phyloP scores from a whole-genome alignment of 2,329 filamentous ascomycete species.

The Calonectria multiphialidica region DNA sequence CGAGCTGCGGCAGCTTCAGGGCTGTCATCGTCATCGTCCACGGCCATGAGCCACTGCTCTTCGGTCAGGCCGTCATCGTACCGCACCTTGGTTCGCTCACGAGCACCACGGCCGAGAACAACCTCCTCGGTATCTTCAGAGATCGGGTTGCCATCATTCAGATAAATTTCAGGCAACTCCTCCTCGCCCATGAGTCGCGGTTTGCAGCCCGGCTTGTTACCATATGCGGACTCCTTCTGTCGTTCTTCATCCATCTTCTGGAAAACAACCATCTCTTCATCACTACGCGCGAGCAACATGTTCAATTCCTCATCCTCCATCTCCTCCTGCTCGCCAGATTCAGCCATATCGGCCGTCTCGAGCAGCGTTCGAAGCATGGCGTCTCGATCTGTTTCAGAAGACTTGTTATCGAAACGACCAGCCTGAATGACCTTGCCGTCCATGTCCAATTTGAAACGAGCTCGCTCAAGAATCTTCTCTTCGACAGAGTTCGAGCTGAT shows the following conservation, averaged over 20 bases:
- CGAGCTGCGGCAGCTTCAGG: conserved; percentile 93
- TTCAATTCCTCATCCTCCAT: conserved; percentile 99
- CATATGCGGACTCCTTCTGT: conserved; percentile 75
- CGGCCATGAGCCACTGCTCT: conserved; percentile 98
- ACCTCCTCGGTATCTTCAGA: conserved; percentile 83
- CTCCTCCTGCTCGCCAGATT: conserved; percentile 85
- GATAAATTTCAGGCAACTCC: conserved; percentile 94
- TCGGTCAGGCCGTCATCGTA: conserved; percentile 98
- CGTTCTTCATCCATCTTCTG: conserved; percentile 86
- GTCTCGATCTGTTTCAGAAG: conserved; percentile 97
- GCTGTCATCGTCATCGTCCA: conserved; percentile 95
- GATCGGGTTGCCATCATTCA: conserved; percentile 86
- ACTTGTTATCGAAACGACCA: conserved; percentile 99
- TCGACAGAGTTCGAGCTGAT: conserved; percentile 98
- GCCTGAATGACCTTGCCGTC: conserved; percentile 99
- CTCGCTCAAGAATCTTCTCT: conserved; percentile 97
- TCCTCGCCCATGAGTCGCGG: conserved; percentile 88
- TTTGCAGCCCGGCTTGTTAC: conserved; percentile 72
- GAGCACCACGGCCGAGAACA: conserved; percentile 85
- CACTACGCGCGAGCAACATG: conserved; percentile 89
- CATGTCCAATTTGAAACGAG: conserved; percentile 98
- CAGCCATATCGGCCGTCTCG: conserved; percentile 81
- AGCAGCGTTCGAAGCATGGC: conserved; percentile 94
- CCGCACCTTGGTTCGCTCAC: conserved; percentile 92
- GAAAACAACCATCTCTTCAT: conserved; percentile 83